Evolutionary conservation across 164 flowering plant genomes (phyloP), one percentile per base, ranked within the genome.

Genomic region (Vitis cinerea): DNA sequence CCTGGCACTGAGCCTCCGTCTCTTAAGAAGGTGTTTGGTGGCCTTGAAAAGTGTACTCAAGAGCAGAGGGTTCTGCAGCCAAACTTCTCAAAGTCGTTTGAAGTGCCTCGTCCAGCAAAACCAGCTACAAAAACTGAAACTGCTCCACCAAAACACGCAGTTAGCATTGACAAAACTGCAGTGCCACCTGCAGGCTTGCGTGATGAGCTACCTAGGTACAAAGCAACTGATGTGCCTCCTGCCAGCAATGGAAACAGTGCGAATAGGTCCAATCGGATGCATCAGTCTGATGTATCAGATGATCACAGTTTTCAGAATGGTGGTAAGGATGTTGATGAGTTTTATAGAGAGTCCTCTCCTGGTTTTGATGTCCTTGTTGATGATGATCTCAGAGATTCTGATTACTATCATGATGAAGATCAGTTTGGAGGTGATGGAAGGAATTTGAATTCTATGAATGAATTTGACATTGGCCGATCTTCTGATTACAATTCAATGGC

Each of bases 361-460:
- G 98, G 97, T 27, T 94, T 94, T 84, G 98, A 92, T 88, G 98
- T 94, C 72, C 97, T 94, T 67, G 97, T 90, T 53, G 98, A 90
- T 74, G 85, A 91, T 81, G 91, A 89, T 31, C 80, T 77, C 8
- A 59, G 82, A 71, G 86, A 86, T 51, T 75, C 87, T 71, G 90
- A 86, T 17, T 92, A 82, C 74, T 91, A 82, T 71, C 84, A 74
- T 31, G 79, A 80, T 67, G 93, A 84, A 48, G 93, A 88, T 70
- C 87, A 82, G 55, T 86, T 66, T 76, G 85, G 83, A 65, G 78
- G 83, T 65, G 88, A 83, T 3, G 84, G 81, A 64, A 84, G 84
- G 73, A 81, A 77, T 66, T 37, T 79, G 74, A 72, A 69, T 51
- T 27, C 81, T 60, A 54, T 72, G 63, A 73, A 74, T 66, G 88